Percentiles rank a stretch among this genome's conserved stretches.
Evolutionary conservation across 805 yeast genomes (phyloP).

Genomic region (Cyberlindnera petersonii): DNA sequence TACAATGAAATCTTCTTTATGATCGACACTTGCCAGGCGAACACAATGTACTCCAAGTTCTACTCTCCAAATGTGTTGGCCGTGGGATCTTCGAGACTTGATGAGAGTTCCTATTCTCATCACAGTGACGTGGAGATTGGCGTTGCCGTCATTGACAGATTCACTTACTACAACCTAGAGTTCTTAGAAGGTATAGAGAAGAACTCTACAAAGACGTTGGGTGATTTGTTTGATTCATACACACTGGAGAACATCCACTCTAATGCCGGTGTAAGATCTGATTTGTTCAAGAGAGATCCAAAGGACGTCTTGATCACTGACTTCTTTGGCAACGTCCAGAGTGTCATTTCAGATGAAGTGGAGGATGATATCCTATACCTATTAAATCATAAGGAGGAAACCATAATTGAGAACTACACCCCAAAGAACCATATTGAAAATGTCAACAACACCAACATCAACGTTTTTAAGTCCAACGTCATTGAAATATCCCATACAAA

Average conservation of each 20-base stretch:
- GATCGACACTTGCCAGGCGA: constrained; percentile 99
- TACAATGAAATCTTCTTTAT: constrained; percentile 94
- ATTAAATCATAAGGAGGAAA: constrained; percentile 16
- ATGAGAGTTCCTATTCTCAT: constrained; percentile 91
- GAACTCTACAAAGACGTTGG: constrained; percentile 69
- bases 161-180: constrained; percentile 87
- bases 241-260: constrained; percentile 85
- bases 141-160: constrained; percentile 95
- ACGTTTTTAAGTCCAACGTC: constrained; percentile 18
- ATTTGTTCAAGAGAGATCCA: constrained; percentile 63
- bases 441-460: constrained; percentile 16
- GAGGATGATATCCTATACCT: constrained; percentile 41
- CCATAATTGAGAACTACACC: constrained; percentile 5
- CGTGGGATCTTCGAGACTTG: constrained; percentile 85
- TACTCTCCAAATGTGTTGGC: constrained; percentile 91
- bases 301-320: constrained; percentile 78
- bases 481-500: constrained; percentile 8
- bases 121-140: constrained; percentile 95
- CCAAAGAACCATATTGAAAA: constrained; percentile 4
- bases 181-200: constrained; percentile 79
- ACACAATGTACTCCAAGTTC: constrained; percentile 91
- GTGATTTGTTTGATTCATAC: constrained; percentile 81
- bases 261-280: constrained; percentile 88
- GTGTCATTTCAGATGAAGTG: constrained; percentile 60
- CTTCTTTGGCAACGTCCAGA: constrained; percentile 90